phyloP scores from a whole-genome alignment of 352 stramenopile genomes.

The Globisporangium echinulatum region DNA sequence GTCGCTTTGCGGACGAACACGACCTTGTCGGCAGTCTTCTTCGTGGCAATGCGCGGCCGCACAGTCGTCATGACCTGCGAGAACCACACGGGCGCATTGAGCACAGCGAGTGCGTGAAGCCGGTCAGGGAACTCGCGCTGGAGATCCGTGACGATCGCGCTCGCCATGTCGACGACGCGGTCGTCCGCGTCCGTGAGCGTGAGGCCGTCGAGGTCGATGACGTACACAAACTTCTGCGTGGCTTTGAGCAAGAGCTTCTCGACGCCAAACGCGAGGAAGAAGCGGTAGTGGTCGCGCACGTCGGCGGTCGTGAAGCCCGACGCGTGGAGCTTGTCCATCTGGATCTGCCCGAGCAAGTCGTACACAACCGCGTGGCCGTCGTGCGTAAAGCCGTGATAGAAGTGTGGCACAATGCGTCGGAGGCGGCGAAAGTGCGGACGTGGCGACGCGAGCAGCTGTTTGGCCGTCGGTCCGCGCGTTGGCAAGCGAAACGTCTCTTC shows the following conservation, averaged over 20 bases:
- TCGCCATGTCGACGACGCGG: constrained; percentile 55
- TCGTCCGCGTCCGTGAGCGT: constrained; percentile 65
- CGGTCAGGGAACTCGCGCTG: constrained; percentile 62
- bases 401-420: constrained; percentile 63
- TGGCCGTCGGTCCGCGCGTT: constrained; percentile 25
- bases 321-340: constrained; percentile 63
- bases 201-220: constrained; percentile 72
- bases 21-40: constrained; percentile 64
- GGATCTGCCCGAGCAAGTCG: constrained; percentile 75
- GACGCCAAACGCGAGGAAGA: constrained; percentile 69
- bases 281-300: constrained; percentile 67
- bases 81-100: constrained; percentile 77
- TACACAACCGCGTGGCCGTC: constrained; percentile 65
- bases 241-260: constrained; percentile 60
- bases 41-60: constrained; percentile 34
- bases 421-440: constrained; percentile 71
- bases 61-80: constrained; percentile 69
- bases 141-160: constrained; percentile 43
- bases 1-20: constrained; percentile 42
- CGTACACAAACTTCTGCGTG: constrained; percentile 65
- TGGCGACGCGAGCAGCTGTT: constrained; percentile 40
- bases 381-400: constrained; percentile 69
- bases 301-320: constrained; percentile 68
- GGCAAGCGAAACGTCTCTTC: constrained; percentile 51
- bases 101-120: constrained; percentile 46